Percentiles rank a stretch among this genome's conserved stretches.
Conservation (phyloP, 2,329 filamentous ascomycete genomes). For the Paraconiothyrium brasiliense region DNA sequence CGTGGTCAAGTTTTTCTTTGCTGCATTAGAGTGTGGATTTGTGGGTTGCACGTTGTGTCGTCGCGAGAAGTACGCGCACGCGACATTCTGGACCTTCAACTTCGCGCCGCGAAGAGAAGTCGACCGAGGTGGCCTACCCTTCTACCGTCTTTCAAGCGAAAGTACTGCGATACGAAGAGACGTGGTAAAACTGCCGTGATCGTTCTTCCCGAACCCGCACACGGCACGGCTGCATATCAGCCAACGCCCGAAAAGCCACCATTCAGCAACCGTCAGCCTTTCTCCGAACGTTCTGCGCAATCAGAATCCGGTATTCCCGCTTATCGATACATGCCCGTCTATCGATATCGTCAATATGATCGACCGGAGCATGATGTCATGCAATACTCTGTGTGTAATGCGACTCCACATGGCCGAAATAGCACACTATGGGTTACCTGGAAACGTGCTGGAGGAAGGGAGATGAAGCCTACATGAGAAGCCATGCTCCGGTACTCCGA, state of each 20-base stretch:
- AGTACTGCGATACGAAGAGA: background rate
- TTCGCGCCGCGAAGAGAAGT: background rate
- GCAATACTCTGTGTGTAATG: constrained; percentile 5
- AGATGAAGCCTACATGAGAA: constrained; percentile 6
- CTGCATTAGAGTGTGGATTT: background rate
- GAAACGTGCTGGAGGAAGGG: background rate
- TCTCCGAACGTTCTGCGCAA: background rate
- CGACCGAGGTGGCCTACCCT: background rate
- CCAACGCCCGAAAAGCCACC: background rate
- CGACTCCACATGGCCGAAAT: background rate
- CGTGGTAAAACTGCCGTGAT: background rate
- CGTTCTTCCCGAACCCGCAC: background rate
- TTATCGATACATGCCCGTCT: constrained; percentile 1
- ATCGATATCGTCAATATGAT: background rate
- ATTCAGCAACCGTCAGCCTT: background rate
- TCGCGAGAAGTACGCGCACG: background rate
- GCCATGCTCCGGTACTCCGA: background rate
- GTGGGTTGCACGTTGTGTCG: background rate
- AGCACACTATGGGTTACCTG: background rate
- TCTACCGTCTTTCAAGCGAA: background rate
- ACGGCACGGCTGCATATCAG: constrained; percentile 12
- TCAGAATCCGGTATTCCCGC: background rate
- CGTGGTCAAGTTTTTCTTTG: background rate
- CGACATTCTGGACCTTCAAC: background rate
- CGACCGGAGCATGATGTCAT: constrained; percentile 3